These are phyloP conservation scores for Cercospora canescens DNA, from an alignment of 2,329 filamentous ascomycete genomes.

Conservation along the genomic window DNA sequence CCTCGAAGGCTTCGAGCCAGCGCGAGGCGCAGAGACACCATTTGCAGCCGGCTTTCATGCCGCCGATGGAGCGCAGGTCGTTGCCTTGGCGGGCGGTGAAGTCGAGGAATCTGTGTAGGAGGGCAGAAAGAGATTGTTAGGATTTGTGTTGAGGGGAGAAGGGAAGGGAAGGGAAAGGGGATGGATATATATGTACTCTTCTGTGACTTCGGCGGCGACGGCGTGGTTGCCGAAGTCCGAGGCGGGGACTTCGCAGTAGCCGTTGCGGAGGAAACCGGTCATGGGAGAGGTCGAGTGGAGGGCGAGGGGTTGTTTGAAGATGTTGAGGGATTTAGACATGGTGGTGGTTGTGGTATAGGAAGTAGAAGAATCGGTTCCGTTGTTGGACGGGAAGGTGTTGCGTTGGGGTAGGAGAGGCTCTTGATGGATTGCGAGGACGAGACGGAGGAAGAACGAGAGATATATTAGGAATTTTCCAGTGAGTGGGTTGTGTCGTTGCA, in stretches of 20 bases:
- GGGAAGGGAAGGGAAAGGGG: not conserved
- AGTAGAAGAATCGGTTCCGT: slow-evolving; percentile 14
- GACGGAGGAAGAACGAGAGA: not conserved
- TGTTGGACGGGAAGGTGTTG: slow-evolving; percentile 5
- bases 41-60: slow-evolving; percentile 59
- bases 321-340: slow-evolving; percentile 43
- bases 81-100: slow-evolving; percentile 61
- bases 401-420: slow-evolving; percentile 1
- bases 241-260: slow-evolving; percentile 58
- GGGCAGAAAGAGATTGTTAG: not conserved
- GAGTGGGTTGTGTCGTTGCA: not conserved
- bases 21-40: slow-evolving; percentile 62
- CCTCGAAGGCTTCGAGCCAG: slow-evolving; percentile 60
- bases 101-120: slow-evolving; percentile 53
- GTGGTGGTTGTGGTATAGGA: slow-evolving; percentile 20
- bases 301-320: slow-evolving; percentile 59
- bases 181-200: slow-evolving; percentile 34
- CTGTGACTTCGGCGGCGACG: slow-evolving; percentile 58
- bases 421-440: not conserved
- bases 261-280: slow-evolving; percentile 62
- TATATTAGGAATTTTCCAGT: not conserved
- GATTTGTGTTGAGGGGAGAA: not conserved
- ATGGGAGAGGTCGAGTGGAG: slow-evolving; percentile 59
- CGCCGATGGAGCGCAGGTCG: slow-evolving; percentile 53
- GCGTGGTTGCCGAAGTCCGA: slow-evolving; percentile 61